Evolutionary conservation across 2,329 filamentous ascomycete genomes (phyloP).

Genomic region (Xylariaceae sp.): DNA sequence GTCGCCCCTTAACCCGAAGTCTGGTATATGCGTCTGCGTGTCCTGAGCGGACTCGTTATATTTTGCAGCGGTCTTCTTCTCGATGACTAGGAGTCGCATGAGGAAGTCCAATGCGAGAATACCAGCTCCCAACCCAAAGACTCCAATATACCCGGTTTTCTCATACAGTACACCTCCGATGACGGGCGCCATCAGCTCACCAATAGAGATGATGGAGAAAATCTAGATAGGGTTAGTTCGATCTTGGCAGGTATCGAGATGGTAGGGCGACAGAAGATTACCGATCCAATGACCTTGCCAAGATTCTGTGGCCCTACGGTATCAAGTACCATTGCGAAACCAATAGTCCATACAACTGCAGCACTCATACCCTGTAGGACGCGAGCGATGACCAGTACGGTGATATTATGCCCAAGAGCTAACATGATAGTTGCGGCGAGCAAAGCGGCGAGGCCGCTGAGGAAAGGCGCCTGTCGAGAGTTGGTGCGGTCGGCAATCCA

Average conservation of each 20-base stretch:
- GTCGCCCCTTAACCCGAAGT: conserved; percentile 24
- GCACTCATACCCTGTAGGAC: conserved; percentile 64
- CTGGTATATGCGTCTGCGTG: conserved; percentile 28
- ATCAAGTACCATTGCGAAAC: conserved; percentile 64
- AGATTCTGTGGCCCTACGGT: conserved; percentile 61
- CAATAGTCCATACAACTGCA: conserved; percentile 61
- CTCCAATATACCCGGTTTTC: conserved; percentile 62
- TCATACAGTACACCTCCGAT: conserved; percentile 67
- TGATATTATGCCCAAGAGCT: conserved; percentile 55
- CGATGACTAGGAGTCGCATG: conserved; percentile 66
- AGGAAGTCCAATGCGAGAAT: conserved; percentile 64
- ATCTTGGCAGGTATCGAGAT: not conserved
- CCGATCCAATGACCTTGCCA: conserved; percentile 66
- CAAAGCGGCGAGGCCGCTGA: conserved; percentile 60
- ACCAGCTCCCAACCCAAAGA: conserved; percentile 63
- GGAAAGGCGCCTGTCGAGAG: conserved; percentile 63
- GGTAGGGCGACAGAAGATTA: no score
- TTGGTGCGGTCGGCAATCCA: conserved; percentile 60
- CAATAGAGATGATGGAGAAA: conserved; percentile 65
- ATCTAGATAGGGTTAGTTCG: conserved; percentile 44
- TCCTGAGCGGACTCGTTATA: conserved; percentile 45
- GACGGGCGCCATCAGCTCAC: conserved; percentile 62
- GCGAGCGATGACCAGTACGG: conserved; percentile 57
- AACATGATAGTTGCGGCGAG: conserved; percentile 62
- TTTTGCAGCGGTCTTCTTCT: conserved; percentile 62